Conservation (phyloP, 495 filamentous ascomycete species). For the Astrocystis sublimbata region DNA sequence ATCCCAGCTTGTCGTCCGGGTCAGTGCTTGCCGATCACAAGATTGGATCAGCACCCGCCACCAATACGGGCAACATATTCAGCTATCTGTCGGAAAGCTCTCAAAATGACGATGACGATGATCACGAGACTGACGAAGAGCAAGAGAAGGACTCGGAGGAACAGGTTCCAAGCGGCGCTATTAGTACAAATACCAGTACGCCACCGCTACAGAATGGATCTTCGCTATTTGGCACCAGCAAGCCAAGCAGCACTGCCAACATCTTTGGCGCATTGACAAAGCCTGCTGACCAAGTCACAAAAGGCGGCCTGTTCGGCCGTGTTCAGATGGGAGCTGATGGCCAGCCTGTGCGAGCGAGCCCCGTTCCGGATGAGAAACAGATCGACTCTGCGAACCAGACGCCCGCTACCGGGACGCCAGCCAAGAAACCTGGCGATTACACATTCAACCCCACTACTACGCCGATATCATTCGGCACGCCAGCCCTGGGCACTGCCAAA, state of each 20-base stretch:
- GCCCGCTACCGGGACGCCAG: conserved; percentile 23
- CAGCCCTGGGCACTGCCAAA: conserved; percentile 15
- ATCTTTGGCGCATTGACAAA: conserved; percentile 61
- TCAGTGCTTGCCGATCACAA: conserved; percentile 24
- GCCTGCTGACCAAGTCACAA: conserved; percentile 34
- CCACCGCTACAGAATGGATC: conserved; percentile 35
- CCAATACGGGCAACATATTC: conserved; percentile 56
- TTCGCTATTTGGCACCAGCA: conserved; percentile 25
- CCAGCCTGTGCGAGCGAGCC: conserved; percentile 32
- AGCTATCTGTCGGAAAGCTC: conserved; percentile 60
- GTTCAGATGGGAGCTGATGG: conserved; percentile 37
- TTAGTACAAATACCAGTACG: conserved; percentile 35
- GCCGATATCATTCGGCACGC: conserved; percentile 28
- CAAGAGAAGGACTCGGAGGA: conserved; percentile 47
- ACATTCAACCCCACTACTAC: conserved; percentile 34
- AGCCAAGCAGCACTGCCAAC: conserved; percentile 33
- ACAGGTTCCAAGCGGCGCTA: conserved; percentile 37
- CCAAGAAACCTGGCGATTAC: conserved; percentile 34
- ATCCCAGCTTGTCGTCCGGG: neutral
- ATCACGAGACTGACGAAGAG: conserved; percentile 47
- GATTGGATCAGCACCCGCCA: conserved; percentile 19
- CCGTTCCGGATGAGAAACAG: conserved; percentile 42
- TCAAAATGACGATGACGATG: conserved; percentile 47
- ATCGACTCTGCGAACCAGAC: conserved; percentile 6
- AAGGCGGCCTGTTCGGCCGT: conserved; percentile 51